Base-by-base conservation (phyloP, 2,329 filamentous ascomycete species). In the Xylaria sp. region DNA sequence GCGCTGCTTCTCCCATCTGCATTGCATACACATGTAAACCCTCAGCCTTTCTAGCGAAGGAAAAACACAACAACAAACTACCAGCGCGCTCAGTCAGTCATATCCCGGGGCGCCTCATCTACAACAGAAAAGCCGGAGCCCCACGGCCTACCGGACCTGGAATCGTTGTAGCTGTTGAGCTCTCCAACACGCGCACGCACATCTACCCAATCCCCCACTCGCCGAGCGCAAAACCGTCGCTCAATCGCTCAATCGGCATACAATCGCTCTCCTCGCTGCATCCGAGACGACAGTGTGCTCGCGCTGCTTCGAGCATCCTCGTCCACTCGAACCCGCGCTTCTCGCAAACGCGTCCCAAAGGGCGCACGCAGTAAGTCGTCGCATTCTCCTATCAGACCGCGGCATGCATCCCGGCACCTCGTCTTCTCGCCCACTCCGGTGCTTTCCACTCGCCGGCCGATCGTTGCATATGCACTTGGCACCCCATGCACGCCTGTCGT, bases 401-500 rank as follows among this genome's bases (percentile, higher is more conserved):
- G 53, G 67, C 65, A 60, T 60, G 53, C 46, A 63, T 66, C 66
- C 67, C 63, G 62, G 57, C 65, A 58, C 58, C 54, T 61, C 49
- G 56, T 56, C 53, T 47, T 54, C 48, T 52, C 38, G 37, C 23
- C 47, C 52, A 60, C 33, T 59, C 58, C 25, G 47, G 60, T 31
- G 55, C 48, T 40, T 56, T 62, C 68, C 66, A 68, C 67, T 64
- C 67, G 64, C 67, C 67, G 68, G 72, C 65, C 69, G 72, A 73
- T 74, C 74, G 71, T 69, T 75, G 74, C 72, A 75, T 73, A 74
- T 75, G 73, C 74, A 56, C 46, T 43, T 51, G 54, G 54, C 40
- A 41, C 60, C 47, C 58, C 53, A 60, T 58, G 62, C 64, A 71
- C 62, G 68, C 71, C 69, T 75, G 72, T 74, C 71, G 71, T 75